phyloP scores from a whole-genome alignment of 148 eudicot species.

The Heliamphora exappendiculata region DNA sequence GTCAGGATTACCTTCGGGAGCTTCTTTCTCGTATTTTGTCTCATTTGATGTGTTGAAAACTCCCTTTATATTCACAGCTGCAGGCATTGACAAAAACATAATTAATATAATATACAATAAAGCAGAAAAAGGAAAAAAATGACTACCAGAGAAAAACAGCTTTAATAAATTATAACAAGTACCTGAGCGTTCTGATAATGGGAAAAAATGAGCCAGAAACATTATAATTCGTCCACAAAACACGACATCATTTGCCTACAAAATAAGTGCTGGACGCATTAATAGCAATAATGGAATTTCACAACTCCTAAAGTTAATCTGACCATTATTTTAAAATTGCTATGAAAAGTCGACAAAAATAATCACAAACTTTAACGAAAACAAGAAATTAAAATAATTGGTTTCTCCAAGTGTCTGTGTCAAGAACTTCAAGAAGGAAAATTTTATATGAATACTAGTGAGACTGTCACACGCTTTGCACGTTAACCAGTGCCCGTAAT shows the following conservation, averaged over 20 bases:
- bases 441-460: no score
- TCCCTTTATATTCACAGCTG: constrained; percentile 99
- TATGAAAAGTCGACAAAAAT: neutral
- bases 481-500: no score
- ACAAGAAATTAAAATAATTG: neutral
- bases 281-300: constrained; percentile 2
- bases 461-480: no score
- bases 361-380: neutral
- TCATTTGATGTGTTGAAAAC: constrained; percentile 96
- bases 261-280: constrained; percentile 9
- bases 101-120: neutral
- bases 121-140: neutral
- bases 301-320: neutral
- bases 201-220: constrained; percentile 99
- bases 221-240: constrained; percentile 96
- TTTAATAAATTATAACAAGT: neutral
- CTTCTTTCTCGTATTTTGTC: constrained; percentile 85
- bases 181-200: constrained; percentile 99
- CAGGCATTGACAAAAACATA: constrained; percentile 15
- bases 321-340: neutral
- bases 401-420: neutral
- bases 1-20: constrained; percentile 58
- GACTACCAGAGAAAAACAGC: neutral
- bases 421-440: neutral
- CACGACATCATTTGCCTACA: constrained; percentile 97